Percentiles rank a stretch among this genome's conserved stretches.
These are phyloP conservation scores for Excoecaria cochinchinensis DNA, from an alignment of 345 rosid species.

Conservation along the genomic window DNA sequence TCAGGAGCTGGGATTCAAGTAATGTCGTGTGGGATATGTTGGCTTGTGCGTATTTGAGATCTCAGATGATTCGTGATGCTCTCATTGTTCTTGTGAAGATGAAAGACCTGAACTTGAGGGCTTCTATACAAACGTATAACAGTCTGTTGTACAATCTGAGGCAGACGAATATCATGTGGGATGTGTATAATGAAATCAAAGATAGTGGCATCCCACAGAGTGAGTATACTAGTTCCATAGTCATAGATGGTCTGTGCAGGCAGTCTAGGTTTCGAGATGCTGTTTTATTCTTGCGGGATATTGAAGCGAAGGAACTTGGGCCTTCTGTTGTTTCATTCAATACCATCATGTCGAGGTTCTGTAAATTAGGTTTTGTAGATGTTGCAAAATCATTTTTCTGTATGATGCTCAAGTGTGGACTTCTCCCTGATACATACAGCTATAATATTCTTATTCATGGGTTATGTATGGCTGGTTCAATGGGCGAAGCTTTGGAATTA, in stretches of 20 bases:
- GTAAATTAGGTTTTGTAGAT: conserved; percentile 67
- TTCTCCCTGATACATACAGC: conserved; percentile 64
- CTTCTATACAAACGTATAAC: conserved; percentile 62
- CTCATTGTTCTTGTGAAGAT: conserved; percentile 60
- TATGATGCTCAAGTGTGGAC: conserved; percentile 68
- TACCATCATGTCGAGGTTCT: conserved; percentile 62
- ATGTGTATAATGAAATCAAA: conserved; percentile 49
- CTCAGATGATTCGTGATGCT: conserved; percentile 67
- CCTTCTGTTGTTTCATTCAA: conserved; percentile 71
- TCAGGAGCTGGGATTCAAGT: conserved; percentile 52
- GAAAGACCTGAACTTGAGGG: conserved; percentile 54
- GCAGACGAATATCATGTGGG: conserved; percentile 61
- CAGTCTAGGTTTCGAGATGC: conserved; percentile 65
- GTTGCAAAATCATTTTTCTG: conserved; percentile 62
- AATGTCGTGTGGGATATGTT: conserved; percentile 64
- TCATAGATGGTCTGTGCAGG: conserved; percentile 66
- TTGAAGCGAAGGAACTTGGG: conserved; percentile 42
- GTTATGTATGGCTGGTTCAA: conserved; percentile 61
- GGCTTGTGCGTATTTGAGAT: conserved; percentile 68
- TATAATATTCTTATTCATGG: conserved; percentile 82
- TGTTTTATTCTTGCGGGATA: conserved; percentile 44
- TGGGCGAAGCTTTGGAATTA: conserved; percentile 63
- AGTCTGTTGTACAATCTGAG: conserved; percentile 63
- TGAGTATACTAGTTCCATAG: conserved; percentile 54
- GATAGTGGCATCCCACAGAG: conserved; percentile 36